Conservation (phyloP, 352 stramenopile genomes). For the Blastocystis sp. region DNA sequence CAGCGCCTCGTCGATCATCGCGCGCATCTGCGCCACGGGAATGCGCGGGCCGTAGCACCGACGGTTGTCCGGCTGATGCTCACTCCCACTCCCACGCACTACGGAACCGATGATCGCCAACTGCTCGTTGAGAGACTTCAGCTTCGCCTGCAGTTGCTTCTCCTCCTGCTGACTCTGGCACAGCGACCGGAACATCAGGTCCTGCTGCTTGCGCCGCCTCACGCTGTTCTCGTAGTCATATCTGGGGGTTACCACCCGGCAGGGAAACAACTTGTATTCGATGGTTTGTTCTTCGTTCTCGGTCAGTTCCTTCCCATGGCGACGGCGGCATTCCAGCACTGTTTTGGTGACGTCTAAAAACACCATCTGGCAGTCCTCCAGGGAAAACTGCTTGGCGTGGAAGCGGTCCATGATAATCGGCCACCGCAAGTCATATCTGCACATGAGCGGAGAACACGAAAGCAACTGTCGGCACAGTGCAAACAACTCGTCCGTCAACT, state of each 20-base stretch:
- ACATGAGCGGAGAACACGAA: not conserved
- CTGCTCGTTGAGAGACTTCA: slow-evolving; percentile 5
- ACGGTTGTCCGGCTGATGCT: slow-evolving; percentile 13
- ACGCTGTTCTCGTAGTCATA: slow-evolving; percentile 33
- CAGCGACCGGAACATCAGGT: slow-evolving; percentile 18
- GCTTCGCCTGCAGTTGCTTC: not conserved
- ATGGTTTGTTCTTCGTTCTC: slow-evolving; percentile 8
- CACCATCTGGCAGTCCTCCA: slow-evolving; percentile 18
- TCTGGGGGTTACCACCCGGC: not conserved
- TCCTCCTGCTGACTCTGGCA: slow-evolving; percentile 23
- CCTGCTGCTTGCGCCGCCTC: slow-evolving; percentile 1
- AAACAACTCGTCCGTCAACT: slow-evolving; percentile 67
- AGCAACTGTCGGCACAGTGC: slow-evolving; percentile 23
- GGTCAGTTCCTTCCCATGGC: not conserved
- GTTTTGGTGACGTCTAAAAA: slow-evolving; percentile 23
- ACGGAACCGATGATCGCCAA: slow-evolving; percentile 37
- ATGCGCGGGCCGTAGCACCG: slow-evolving; percentile 7
- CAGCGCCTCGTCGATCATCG: not conserved
- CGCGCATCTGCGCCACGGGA: not conserved
- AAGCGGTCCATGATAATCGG: slow-evolving; percentile 64
- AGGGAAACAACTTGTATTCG: not conserved
- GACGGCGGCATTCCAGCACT: slow-evolving; percentile 8
- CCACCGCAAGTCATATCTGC: slow-evolving; percentile 68
- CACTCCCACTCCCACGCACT: not conserved
- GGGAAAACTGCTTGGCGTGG: slow-evolving; percentile 22